Conservation (phyloP, 495 filamentous ascomycete genomes). For the Pyrenula aspistea region DNA sequence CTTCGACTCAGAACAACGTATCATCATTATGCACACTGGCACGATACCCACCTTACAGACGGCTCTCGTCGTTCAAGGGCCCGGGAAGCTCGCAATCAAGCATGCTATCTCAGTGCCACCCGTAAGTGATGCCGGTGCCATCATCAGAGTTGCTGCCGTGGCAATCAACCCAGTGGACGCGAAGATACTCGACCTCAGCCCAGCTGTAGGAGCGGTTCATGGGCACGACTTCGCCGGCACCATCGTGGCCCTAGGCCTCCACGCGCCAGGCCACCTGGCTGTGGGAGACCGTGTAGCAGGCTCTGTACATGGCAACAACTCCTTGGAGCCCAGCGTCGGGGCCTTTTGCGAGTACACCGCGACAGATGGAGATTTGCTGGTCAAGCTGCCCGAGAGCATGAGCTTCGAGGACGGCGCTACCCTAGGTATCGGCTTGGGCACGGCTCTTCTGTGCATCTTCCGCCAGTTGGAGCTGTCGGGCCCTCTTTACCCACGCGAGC, state of each 20-base stretch:
- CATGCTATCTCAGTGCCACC: conserved; percentile 7
- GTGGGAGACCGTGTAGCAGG: conserved; percentile 21
- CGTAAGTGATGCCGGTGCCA: conserved; percentile 1
- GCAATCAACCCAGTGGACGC: conserved; percentile 30
- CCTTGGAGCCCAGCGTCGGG: conserved; percentile 15
- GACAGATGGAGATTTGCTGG: conserved; percentile 11
- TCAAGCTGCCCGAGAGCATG: conserved; percentile 15
- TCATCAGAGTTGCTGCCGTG: conserved; percentile 20
- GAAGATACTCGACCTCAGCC: conserved; percentile 22
- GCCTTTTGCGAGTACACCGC: conserved; percentile 24
- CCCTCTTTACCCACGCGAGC: background rate
- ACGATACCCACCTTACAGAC: conserved; percentile 6
- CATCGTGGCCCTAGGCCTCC: conserved; percentile 19
- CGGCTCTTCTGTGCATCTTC: conserved; percentile 14
- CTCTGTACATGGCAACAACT: conserved; percentile 22
- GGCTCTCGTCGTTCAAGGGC: conserved; percentile 2
- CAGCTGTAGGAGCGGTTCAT: conserved; percentile 14
- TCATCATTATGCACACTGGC: conserved; percentile 1
- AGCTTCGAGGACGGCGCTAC: conserved; percentile 14
- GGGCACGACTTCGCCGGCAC: conserved; percentile 30
- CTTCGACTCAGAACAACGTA: background rate
- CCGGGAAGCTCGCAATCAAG: conserved; percentile 4
- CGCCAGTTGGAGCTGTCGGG: conserved; percentile 6
- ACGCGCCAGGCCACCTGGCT: conserved; percentile 9
- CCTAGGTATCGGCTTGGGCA: conserved; percentile 13